These are phyloP conservation scores for Diplosphaera chodatii DNA, from an alignment of 139 green algal species.

Conservation along the genomic window DNA sequence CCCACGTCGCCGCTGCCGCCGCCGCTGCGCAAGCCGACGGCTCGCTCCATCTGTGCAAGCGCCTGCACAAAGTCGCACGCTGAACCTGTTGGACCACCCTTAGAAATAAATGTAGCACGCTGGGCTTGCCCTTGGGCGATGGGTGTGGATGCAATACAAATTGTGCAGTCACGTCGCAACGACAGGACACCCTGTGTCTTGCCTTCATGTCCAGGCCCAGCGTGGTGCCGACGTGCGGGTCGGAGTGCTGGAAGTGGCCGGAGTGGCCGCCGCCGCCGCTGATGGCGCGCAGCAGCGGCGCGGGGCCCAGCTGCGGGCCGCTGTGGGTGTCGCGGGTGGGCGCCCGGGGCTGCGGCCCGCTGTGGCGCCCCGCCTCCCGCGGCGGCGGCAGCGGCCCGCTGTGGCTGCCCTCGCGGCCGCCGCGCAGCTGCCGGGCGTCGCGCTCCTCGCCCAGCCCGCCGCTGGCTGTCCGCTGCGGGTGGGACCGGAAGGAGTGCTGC, in stretches of 20 bases:
- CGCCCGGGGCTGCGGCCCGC: neutral
- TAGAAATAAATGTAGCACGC: no score
- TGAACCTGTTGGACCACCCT: no score
- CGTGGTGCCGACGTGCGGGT: neutral
- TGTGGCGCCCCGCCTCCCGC: neutral
- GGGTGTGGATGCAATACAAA: no score
- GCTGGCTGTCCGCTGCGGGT: no score
- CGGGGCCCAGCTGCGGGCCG: neutral
- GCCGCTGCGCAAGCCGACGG: neutral
- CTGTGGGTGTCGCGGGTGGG: neutral
- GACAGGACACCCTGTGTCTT: no score
- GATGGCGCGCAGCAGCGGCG: no score
- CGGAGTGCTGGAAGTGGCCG: neutral
- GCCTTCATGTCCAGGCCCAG: conserved; percentile 1
- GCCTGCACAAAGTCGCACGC: no score
- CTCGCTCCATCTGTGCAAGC: neutral
- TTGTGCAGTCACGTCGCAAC: no score
- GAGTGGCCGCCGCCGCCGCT: neutral
- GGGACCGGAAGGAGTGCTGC: no score
- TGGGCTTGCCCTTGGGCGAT: no score
- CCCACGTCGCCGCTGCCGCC: neutral
- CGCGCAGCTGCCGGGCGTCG: no score
- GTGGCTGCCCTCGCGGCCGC: neutral
- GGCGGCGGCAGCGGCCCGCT: neutral
- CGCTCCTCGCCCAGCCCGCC: neutral